These are phyloP conservation scores for Microsporum ferrugineum DNA, from an alignment of 2,329 filamentous ascomycete genomes.

Conservation along the genomic window DNA sequence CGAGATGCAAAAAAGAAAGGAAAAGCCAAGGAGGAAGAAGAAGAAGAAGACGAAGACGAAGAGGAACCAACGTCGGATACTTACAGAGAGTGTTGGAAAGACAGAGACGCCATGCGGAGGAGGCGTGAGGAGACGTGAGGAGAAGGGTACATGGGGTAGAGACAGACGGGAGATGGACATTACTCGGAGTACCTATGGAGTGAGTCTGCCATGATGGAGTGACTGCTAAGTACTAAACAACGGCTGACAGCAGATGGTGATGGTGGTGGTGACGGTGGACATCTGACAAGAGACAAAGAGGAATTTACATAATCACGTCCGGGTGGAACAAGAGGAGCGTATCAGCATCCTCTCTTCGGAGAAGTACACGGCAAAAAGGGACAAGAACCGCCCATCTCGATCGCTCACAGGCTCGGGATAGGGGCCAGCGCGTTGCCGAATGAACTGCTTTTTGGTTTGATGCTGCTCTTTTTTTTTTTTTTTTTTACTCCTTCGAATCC, in stretches of 20 bases:
- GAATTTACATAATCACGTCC: background rate
- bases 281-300: background rate
- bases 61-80: background rate
- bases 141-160: background rate
- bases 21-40: conserved; percentile 13
- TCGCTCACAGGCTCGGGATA: background rate
- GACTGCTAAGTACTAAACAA: too few species aligned
- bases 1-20: conserved; percentile 5
- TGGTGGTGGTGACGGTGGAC: background rate
- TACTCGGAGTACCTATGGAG: background rate
- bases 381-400: background rate
- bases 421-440: background rate
- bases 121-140: background rate
- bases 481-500: background rate
- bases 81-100: background rate
- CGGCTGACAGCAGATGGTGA: background rate
- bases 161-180: background rate
- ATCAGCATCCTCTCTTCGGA: background rate
- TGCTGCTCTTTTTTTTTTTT: too few species aligned
- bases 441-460: too few species aligned
- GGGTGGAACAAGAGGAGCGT: background rate
- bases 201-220: background rate
- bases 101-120: background rate
- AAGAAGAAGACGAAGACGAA: background rate
- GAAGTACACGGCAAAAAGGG: background rate